Evolutionary conservation across 345 rosid genomes (phyloP), one percentile per base, ranked within the genome.

Genomic region (Garcia nutans): DNA sequence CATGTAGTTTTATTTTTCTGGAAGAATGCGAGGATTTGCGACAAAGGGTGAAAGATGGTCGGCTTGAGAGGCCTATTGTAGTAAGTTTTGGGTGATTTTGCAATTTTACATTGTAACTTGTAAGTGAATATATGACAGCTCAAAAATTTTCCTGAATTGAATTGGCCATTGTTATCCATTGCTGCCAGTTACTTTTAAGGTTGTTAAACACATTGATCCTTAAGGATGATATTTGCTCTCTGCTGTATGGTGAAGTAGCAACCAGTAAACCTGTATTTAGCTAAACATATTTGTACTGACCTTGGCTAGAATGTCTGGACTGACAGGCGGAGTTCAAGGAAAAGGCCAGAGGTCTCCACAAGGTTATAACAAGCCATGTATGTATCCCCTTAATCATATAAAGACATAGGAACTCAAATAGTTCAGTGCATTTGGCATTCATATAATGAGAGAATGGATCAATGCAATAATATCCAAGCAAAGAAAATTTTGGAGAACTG

Each of bases 11-110:
- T 64, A 19, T 77, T 78, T 77, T 68, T 23, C 86, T 86, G 93
- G 90, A 88, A 70, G 93, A 90, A 68, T 85, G 88, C 6, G 79
- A 85, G 68, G 90, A 86, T 77, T 79, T 89, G 82, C 70, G 26
- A 28, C 74, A 76, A 67, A 79, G 85, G 65, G 65, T 61, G 65
- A 28, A 26, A 26, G 41, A 61, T 26, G 65, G 65, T 61, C 19
- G 20, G 16, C 65, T 61, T 11, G 65, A 28, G 65, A 61, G 65
- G 20, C 65, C 65, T 12, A 61, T 42, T 28, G 78, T 84, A 65
- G 91, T 88, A 81, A 73, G 85, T 77, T 44, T 68, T 76, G 59
- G 10, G 6, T 55, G 54, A 23, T 76, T 68, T 1, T n/a, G 63
- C 26, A 33, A 33, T 33, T 33, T 33, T 33, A 1, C 37, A 33